Evolutionary conservation across 805 yeast species (phyloP), one percentile per base, ranked within the genome.

Genomic region (Candida broadrunensis): DNA sequence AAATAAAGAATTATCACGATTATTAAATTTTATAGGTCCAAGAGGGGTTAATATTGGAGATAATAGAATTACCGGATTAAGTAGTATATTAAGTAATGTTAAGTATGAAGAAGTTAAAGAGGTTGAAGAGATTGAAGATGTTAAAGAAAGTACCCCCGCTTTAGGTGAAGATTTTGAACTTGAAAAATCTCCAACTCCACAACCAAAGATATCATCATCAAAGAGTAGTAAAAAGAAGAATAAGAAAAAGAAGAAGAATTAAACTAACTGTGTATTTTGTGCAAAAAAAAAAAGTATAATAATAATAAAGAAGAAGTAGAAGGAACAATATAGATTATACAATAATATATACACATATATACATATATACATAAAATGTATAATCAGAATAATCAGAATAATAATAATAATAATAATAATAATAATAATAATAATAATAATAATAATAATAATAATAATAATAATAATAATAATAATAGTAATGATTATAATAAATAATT

Each of bases 21-120:
- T 88, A 17, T 64, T 86, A 56, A 77, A 86, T 36, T 84, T 86
- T 5, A 55, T 88, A 36, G 95, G 95, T 0, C 89, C 89, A 4
- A 66, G 72, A 39, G 82, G 82, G 3, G 83, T 81, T 37, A 65
- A 65, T 34, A 56, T 67, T 9, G 40, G 36, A 26, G 48, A 44
- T 24, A 19, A 32, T n/a, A 58, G 61, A 37, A 45, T 53, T 16
- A 49, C 54, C 3, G 75, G 75, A 1, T 58, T 65, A 42, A 60
- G 68, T n/a, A 61, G 71, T 39, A 47, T 70, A 30, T 67, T 70
- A 75, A 56, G 66, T 41, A 70, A 70, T 44, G 49, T 50, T 26
- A 54, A 60, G 45, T 63, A 56, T 39, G 62, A 57, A n/a, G 53
- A 53, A 13, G 55, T 43, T 15, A 52, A 43, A 15, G 49, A 44